Conservation (phyloP, 2,329 filamentous ascomycete genomes). For the Alternaria solani region DNA sequence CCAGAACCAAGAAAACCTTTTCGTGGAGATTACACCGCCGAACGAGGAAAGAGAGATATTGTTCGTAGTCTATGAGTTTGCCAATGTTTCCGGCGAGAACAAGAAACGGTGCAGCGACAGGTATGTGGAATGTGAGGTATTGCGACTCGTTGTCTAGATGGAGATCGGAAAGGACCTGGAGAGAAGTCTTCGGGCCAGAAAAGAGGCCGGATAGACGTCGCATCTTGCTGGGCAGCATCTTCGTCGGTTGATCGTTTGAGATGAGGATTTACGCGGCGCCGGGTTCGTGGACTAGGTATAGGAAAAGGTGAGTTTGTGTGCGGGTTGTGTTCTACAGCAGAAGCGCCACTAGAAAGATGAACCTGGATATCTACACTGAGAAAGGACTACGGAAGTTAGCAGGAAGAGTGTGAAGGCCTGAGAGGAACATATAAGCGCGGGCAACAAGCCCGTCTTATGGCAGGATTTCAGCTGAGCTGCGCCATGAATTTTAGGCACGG, state of each 20-base stretch:
- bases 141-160: conserved; percentile 40
- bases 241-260: neutral
- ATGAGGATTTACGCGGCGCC: neutral
- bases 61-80: conserved; percentile 41
- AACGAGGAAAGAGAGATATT: conserved; percentile 42
- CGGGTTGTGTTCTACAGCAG: neutral
- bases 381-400: neutral
- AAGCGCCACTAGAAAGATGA: neutral
- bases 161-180: conserved; percentile 47
- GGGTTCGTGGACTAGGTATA: neutral
- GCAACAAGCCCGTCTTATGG: conserved; percentile 4
- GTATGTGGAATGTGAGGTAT: conserved; percentile 45
- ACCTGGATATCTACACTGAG: neutral
- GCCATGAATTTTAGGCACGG: conserved; percentile 3
- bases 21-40: conserved; percentile 41
- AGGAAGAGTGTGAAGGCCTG: neutral
- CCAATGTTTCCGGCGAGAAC: conserved; percentile 46
- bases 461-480: conserved; percentile 14
- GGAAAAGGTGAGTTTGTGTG: neutral
- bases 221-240: conserved; percentile 22
- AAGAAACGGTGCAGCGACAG: conserved; percentile 35
- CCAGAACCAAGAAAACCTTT: conserved; percentile 41
- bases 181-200: conserved; percentile 31
- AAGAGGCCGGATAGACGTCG: conserved; percentile 38
- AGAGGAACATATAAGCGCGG: neutral